Conservation (phyloP, 2,329 filamentous ascomycete genomes). For the Talaromyces verruculosus region DNA sequence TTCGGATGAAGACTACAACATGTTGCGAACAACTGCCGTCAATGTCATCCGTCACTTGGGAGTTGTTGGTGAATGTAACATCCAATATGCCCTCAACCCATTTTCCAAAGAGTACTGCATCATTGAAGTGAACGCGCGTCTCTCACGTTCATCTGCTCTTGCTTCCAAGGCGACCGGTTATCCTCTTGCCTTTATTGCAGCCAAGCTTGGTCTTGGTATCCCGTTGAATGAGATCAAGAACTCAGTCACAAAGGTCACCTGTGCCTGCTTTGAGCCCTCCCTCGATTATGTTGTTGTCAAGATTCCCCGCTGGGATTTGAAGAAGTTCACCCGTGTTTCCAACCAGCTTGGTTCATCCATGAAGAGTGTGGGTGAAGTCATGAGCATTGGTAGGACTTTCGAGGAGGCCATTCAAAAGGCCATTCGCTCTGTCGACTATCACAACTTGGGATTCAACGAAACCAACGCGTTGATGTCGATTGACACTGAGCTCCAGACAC, state of each 20-base stretch:
- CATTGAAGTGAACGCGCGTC: slow-evolving; percentile 95
- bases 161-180: slow-evolving; percentile 98
- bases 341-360: slow-evolving; percentile 95
- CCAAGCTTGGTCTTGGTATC: slow-evolving; percentile 92
- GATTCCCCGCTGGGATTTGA: slow-evolving; percentile 97
- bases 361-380: slow-evolving; percentile 99
- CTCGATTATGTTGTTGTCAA: slow-evolving; percentile 98
- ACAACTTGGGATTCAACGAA: slow-evolving; percentile 92
- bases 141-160: slow-evolving; percentile 91
- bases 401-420: slow-evolving; percentile 99
- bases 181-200: slow-evolving; percentile 91
- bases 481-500: slow-evolving; percentile 92
- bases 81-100: slow-evolving; percentile 95
- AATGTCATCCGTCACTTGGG: slow-evolving; percentile 96
- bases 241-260: slow-evolving; percentile 91
- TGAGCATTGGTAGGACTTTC: slow-evolving; percentile 95
- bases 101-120: slow-evolving; percentile 97
- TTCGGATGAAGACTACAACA: slow-evolving; percentile 98
- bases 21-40: slow-evolving; percentile 94
- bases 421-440: slow-evolving; percentile 90
- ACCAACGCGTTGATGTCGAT: slow-evolving; percentile 92
- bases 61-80: slow-evolving; percentile 98
- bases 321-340: slow-evolving; percentile 97
- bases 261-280: slow-evolving; percentile 96
- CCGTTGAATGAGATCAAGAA: slow-evolving; percentile 96